Evolutionary conservation across 805 yeast genomes (phyloP).

Genomic region (Candida parachauliodes): DNA sequence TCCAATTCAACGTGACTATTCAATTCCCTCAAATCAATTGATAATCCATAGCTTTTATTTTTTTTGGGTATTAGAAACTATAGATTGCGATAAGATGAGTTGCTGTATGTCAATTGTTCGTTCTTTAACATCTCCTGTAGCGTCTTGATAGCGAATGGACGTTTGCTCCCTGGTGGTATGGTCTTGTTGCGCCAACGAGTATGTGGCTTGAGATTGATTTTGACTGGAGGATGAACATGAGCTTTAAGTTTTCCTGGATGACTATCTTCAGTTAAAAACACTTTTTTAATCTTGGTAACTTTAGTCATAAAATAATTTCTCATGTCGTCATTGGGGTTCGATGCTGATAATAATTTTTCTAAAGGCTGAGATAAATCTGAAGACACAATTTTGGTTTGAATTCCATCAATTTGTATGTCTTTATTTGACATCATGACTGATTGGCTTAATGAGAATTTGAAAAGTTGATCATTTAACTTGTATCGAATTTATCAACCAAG

Average conservation of each 20-base stretch:
- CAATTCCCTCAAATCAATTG: background rate
- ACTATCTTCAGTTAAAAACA: background rate
- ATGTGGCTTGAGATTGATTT: background rate
- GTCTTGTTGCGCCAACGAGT: slow-evolving; percentile 1
- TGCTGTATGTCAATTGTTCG: background rate
- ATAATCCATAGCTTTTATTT: background rate
- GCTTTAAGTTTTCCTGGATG: slow-evolving; percentile 1
- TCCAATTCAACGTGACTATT: background rate
- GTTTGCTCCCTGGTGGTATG: slow-evolving; percentile 3
- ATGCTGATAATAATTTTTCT: too few species aligned
- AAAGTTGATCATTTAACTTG: too few species aligned
- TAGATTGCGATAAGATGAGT: background rate
- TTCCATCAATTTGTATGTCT: too few species aligned
- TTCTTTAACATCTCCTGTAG: background rate
- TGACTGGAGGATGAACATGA: slow-evolving; percentile 4
- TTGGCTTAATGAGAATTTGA: too few species aligned
- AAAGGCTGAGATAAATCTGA: too few species aligned
- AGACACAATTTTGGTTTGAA: too few species aligned
- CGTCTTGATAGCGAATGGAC: background rate
- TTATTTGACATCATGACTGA: too few species aligned
- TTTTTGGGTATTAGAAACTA: background rate
- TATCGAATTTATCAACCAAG: too few species aligned
- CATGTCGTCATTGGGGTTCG: too few species aligned
- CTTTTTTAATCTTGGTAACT: background rate
- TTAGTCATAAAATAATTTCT: too few species aligned